Conservation (phyloP, 768 basidiomycete species). For the Lactarius tabidus region DNA sequence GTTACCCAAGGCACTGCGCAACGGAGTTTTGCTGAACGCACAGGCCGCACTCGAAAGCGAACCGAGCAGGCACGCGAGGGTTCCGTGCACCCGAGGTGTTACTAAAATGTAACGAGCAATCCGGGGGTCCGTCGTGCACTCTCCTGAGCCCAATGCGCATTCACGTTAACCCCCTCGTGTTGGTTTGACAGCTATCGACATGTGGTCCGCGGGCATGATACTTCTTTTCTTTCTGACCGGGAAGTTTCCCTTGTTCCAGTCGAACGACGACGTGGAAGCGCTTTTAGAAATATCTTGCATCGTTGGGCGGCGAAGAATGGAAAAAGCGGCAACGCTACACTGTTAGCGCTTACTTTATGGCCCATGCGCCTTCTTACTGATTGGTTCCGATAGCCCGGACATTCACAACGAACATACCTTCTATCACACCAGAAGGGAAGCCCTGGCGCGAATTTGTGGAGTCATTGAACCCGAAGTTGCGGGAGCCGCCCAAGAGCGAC, state of each 20-base stretch:
- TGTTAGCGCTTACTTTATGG: conserved; percentile 44
- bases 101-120: conserved; percentile 90
- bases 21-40: conserved; percentile 7
- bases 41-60: conserved; percentile 84
- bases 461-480: conserved; percentile 68
- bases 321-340: conserved; percentile 81
- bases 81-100: conserved; percentile 97
- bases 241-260: conserved; percentile 93
- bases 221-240: conserved; percentile 86
- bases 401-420: conserved; percentile 86
- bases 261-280: conserved; percentile 91
- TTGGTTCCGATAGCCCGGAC: conserved; percentile 60
- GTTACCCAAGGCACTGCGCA: not conserved
- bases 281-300: conserved; percentile 91
- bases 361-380: conserved; percentile 1
- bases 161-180: conserved; percentile 16
- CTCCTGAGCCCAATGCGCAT: not conserved
- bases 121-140: conserved; percentile 59
- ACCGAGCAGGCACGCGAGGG: conserved; percentile 93
- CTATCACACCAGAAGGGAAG: conserved; percentile 60
- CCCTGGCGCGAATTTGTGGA: conserved; percentile 74
- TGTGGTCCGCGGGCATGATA: conserved; percentile 94
- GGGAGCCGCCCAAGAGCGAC: conserved; percentile 48
- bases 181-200: conserved; percentile 82
- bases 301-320: conserved; percentile 79